Evolutionary conservation across 805 yeast species (phyloP).

Genomic region (Barnettozyma sp.): DNA sequence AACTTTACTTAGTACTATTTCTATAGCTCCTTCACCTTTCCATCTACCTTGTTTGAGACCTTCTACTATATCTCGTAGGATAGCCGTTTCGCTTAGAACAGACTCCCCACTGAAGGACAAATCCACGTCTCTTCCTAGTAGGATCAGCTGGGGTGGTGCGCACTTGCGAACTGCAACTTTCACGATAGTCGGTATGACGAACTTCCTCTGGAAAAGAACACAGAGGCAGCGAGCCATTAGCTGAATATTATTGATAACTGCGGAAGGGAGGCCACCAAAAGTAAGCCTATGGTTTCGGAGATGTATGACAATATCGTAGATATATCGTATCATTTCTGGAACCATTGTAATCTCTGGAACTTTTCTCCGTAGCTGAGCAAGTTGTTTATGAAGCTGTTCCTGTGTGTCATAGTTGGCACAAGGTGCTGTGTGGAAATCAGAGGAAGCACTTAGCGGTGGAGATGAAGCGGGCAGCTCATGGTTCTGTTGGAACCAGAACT

Average conservation of each 20-base stretch:
- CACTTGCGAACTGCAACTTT: slow-evolving; percentile 41
- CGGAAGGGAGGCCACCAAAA: slow-evolving; percentile 44
- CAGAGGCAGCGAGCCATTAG: slow-evolving; percentile 34
- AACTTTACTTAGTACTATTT: slow-evolving; percentile 43
- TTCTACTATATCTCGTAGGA: slow-evolving; percentile 28
- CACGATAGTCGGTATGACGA: slow-evolving; percentile 48
- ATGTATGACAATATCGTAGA: slow-evolving; percentile 49
- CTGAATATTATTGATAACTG: slow-evolving; percentile 37
- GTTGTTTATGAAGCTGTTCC: too few relatives aligned
- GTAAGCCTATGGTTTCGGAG: slow-evolving; percentile 51
- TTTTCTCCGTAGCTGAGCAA: not conserved
- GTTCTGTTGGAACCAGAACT: slow-evolving; percentile 29
- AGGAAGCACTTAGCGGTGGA: slow-evolving; percentile 5
- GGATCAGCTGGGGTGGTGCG: slow-evolving; percentile 40
- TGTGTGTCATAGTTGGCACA: not conserved
- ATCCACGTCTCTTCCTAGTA: slow-evolving; percentile 15
- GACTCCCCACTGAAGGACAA: slow-evolving; percentile 3
- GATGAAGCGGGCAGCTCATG: slow-evolving; percentile 13
- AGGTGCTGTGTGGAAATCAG: not conserved
- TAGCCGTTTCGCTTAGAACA: slow-evolving; percentile 29
- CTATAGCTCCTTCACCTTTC: slow-evolving; percentile 41
- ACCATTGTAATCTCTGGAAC: slow-evolving; percentile 25
- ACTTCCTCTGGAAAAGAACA: slow-evolving; percentile 33
- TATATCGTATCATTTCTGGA: slow-evolving; percentile 46
- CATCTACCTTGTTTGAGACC: slow-evolving; percentile 37